phyloP scores from a whole-genome alignment of 768 basidiomycete species.

The Mycena crocata region DNA sequence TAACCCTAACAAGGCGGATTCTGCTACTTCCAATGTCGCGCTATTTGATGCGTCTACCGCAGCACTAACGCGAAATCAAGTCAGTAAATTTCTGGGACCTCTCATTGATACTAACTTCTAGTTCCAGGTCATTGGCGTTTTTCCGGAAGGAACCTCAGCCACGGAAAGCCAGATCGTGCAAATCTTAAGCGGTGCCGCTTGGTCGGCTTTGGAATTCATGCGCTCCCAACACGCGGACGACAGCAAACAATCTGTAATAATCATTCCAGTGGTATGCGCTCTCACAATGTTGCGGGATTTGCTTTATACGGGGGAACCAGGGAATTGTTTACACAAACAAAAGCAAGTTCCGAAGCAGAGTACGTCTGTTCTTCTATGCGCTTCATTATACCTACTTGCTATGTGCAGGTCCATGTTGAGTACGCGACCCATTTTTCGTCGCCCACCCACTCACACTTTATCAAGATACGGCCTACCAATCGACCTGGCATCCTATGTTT shows the following conservation, averaged over 20 bases:
- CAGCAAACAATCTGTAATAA: slow-evolving; percentile 46
- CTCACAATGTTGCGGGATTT: not conserved
- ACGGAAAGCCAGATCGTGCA: slow-evolving; percentile 60
- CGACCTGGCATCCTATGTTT: slow-evolving; percentile 36
- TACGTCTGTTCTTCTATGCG: slow-evolving; percentile 42
- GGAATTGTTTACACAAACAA: slow-evolving; percentile 80
- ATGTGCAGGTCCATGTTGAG: slow-evolving; percentile 36
- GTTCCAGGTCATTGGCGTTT: slow-evolving; percentile 68
- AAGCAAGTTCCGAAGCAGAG: slow-evolving; percentile 68
- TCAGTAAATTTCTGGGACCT: not conserved
- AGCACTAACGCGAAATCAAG: slow-evolving; percentile 42
- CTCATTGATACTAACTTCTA: not conserved
- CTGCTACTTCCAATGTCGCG: slow-evolving; percentile 27
- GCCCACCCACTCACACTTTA: not conserved
- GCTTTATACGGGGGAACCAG: not conserved
- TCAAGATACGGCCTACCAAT: slow-evolving; percentile 67
- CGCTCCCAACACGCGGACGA: slow-evolving; percentile 41
- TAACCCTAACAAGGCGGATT: slow-evolving; percentile 58
- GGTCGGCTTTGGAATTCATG: slow-evolving; percentile 79
- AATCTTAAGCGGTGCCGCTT: slow-evolving; percentile 71
- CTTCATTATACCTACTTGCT: not conserved
- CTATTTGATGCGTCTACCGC: slow-evolving; percentile 29
- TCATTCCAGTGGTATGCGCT: slow-evolving; percentile 60
- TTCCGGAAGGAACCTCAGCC: slow-evolving; percentile 72
- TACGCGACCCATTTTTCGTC: slow-evolving; percentile 21